phyloP scores from a whole-genome alignment of 2,329 filamentous ascomycete species.

The Davidsoniella neocaledoniae region DNA sequence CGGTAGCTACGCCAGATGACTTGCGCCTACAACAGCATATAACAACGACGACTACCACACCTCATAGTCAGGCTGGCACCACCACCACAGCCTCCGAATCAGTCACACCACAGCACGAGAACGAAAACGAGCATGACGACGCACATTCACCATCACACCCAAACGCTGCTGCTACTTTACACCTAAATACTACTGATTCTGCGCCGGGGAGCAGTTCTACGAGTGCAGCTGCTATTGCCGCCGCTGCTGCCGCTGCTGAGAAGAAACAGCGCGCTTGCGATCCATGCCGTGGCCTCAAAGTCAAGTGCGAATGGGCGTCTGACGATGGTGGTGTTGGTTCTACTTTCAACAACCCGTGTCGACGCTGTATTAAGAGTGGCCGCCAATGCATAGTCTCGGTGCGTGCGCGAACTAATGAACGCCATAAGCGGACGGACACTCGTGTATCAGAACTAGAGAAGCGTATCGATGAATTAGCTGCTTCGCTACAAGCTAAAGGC shows the following conservation, averaged over 20 bases:
- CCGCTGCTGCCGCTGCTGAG: conserved; percentile 25
- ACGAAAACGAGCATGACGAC: too few relatives aligned
- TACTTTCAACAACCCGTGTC: conserved; percentile 43
- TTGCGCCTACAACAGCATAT: too few relatives aligned
- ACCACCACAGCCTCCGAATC: too few relatives aligned
- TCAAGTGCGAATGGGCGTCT: conserved; percentile 67
- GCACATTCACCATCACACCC: too few relatives aligned
- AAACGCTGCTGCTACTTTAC: too few relatives aligned
- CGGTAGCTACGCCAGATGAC: too few relatives aligned
- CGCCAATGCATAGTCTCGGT: conserved; percentile 61
- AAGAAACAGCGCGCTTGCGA: conserved; percentile 60
- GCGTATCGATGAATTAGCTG: conserved; percentile 79
- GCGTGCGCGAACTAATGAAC: conserved; percentile 44
- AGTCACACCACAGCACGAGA: too few relatives aligned
- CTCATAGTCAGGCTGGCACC: too few relatives aligned
- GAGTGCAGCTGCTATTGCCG: neutral
- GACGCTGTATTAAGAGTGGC: conserved; percentile 66
- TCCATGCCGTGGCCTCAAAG: conserved; percentile 59
- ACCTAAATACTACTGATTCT: too few relatives aligned
- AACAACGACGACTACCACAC: too few relatives aligned
- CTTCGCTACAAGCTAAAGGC: conserved; percentile 48
- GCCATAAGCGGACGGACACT: conserved; percentile 83
- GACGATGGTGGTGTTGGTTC: conserved; percentile 21
- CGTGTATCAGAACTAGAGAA: conserved; percentile 80
- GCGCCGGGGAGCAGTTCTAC: too few relatives aligned